Evolutionary conservation across 176 grass and related monocot species (phyloP).

Genomic region (Paspalum notatum): DNA sequence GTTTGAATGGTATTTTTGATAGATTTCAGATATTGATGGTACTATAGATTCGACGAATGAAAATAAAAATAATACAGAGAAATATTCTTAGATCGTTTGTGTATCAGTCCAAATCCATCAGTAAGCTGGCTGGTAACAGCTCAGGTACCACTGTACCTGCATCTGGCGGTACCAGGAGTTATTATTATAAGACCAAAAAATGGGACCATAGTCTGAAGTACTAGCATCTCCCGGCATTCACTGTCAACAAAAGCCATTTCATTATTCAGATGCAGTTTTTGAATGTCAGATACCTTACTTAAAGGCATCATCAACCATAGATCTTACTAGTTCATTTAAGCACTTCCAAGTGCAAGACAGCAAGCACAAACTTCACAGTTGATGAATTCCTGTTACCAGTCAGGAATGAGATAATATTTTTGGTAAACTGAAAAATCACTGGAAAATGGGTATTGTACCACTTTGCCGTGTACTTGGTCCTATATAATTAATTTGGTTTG

Average conservation of each 20-base stretch:
- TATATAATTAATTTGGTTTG: neutral
- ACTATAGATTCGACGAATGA: neutral
- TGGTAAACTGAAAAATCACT: neutral
- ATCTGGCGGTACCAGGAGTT: neutral
- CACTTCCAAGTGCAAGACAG: neutral
- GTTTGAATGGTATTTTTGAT: neutral
- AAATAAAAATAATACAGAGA: no score
- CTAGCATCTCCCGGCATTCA: neutral
- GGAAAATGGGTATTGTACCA: neutral
- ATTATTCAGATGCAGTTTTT: neutral
- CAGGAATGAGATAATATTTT: constrained; percentile 22
- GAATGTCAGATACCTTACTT: neutral
- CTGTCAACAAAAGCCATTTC: neutral
- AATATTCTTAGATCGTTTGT: neutral
- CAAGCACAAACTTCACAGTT: constrained; percentile 3
- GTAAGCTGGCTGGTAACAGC: neutral
- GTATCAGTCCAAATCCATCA: neutral
- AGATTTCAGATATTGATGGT: neutral
- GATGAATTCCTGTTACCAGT: constrained; percentile 20
- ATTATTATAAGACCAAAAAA: neutral
- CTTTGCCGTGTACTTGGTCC: neutral
- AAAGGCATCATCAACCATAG: neutral
- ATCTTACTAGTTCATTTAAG: constrained; percentile 17
- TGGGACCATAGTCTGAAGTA: neutral
- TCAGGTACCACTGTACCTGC: neutral